Conservation (phyloP, 306 rosid genomes). For the Rubus idaeus region DNA sequence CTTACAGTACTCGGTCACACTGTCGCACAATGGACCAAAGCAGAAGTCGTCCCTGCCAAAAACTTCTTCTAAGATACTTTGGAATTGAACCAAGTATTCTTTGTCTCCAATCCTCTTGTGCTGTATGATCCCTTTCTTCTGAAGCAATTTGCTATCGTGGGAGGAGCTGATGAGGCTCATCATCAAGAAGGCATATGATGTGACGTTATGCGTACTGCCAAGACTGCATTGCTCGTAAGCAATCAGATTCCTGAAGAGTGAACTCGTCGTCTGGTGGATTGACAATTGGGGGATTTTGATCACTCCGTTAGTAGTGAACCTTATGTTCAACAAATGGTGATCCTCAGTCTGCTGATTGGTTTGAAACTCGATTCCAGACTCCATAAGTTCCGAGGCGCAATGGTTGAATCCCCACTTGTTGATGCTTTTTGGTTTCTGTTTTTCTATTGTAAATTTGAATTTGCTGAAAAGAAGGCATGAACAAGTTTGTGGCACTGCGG, state of each 20-base stretch:
- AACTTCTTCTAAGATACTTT: constrained; percentile 22
- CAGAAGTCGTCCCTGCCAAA: constrained; percentile 28
- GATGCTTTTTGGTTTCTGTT: too few species aligned
- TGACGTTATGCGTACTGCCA: constrained; percentile 21
- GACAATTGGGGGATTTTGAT: background rate
- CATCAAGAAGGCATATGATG: constrained; percentile 34
- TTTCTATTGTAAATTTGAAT: too few species aligned
- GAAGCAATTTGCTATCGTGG: constrained; percentile 13
- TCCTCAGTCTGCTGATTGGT: too few species aligned
- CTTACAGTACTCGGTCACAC: constrained; percentile 1
- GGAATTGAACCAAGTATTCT: constrained; percentile 9
- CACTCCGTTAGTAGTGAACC: too few species aligned
- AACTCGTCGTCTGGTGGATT: constrained; percentile 18
- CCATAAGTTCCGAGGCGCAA: constrained; percentile 28
- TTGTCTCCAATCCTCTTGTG: background rate
- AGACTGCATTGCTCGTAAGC: constrained; percentile 37
- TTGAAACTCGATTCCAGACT: constrained; percentile 14
- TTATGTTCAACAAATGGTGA: background rate
- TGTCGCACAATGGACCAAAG: background rate
- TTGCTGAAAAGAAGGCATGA: too few species aligned
- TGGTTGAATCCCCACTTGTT: background rate
- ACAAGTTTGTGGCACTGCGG: too few species aligned
- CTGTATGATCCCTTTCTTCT: background rate
- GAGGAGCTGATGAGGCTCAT: constrained; percentile 29
- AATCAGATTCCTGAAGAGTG: constrained; percentile 31